Percentiles rank a stretch among this genome's conserved stretches.
Evolutionary conservation across 2,329 filamentous ascomycete species (phyloP).

Genomic region (Orbilia quercus): DNA sequence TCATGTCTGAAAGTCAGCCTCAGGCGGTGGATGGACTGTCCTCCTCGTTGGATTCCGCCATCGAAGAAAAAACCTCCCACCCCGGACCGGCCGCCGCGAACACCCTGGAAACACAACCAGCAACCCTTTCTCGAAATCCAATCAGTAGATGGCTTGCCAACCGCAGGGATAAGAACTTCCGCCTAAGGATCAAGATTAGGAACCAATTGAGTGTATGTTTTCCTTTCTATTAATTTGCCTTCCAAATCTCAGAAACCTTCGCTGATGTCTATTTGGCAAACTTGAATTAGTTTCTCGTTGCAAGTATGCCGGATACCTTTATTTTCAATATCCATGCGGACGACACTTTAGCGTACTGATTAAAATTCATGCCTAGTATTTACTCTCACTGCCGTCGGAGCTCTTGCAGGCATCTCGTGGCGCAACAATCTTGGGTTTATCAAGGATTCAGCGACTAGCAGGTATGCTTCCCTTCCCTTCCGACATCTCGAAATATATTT

Average conservation of each 20-base stretch:
- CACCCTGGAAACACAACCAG: slow-evolving; percentile 10
- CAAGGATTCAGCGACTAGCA: slow-evolving; percentile 47
- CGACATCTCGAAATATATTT: not conserved
- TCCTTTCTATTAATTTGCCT: not conserved
- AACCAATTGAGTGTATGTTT: slow-evolving; percentile 54
- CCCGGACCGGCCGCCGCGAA: slow-evolving; percentile 13
- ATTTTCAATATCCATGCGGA: not conserved
- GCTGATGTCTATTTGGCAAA: not conserved
- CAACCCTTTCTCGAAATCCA: slow-evolving; percentile 28
- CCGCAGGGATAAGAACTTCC: slow-evolving; percentile 28
- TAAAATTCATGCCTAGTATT: slow-evolving; percentile 33
- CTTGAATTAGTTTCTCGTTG: slow-evolving; percentile 38
- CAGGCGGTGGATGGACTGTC: slow-evolving; percentile 50
- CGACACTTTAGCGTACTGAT: not conserved
- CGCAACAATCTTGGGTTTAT: slow-evolving; percentile 54
- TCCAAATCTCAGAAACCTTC: too few relatives aligned
- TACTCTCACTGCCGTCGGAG: slow-evolving; percentile 48
- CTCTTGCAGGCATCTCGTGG: slow-evolving; percentile 52
- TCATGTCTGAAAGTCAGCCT: slow-evolving; percentile 55
- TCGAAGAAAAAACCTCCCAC: slow-evolving; percentile 40
- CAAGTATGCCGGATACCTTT: slow-evolving; percentile 24
- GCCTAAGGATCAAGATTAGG: slow-evolving; percentile 47
- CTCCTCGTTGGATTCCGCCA: slow-evolving; percentile 46
- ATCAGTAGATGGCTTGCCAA: slow-evolving; percentile 42
- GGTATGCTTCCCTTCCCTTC: slow-evolving; percentile 1